Percentiles rank a stretch among this genome's conserved stretches.
Conservation (phyloP, 1,284 basidiomycete genomes). For the Butyriboletus appendiculatus region DNA sequence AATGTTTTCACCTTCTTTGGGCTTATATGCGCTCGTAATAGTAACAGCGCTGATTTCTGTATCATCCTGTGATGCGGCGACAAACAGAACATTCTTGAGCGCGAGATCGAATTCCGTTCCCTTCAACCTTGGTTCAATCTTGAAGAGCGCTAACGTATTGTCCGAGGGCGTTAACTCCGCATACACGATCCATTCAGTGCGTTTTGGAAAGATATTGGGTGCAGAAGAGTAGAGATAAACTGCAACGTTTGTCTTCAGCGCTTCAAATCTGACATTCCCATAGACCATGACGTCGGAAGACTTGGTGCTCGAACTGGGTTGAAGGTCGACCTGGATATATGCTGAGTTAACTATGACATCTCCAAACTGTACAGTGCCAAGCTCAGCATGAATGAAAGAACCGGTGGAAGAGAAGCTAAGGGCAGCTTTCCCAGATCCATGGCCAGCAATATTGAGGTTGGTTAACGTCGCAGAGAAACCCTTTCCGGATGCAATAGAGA, state of each 20-base stretch:
- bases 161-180: slow-evolving; percentile 3
- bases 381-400: slow-evolving; percentile 4
- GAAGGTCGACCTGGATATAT: slow-evolving; percentile 10
- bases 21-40: slow-evolving; percentile 1
- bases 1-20: neutral
- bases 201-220: neutral
- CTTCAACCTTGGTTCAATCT: slow-evolving; percentile 8
- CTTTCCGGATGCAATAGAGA: neutral
- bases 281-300: slow-evolving; percentile 2
- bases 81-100: slow-evolving; percentile 5
- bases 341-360: slow-evolving; percentile 6
- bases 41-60: neutral
- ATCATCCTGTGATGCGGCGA: slow-evolving; percentile 8
- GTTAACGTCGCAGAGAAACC: slow-evolving; percentile 8
- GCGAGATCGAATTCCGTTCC: slow-evolving; percentile 9
- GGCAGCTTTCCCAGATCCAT: neutral
- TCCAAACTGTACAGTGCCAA: slow-evolving; percentile 3
- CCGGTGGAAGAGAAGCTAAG: slow-evolving; percentile 5
- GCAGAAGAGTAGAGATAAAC: slow-evolving; percentile 11
- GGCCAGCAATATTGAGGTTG: slow-evolving; percentile 6
- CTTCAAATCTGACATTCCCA: slow-evolving; percentile 5
- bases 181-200: slow-evolving; percentile 8
- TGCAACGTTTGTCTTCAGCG: neutral
- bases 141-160: slow-evolving; percentile 3
- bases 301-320: slow-evolving; percentile 2